These are phyloP conservation scores for Diplotaxis tenuifolia DNA, from an alignment of 345 rosid genomes.

Conservation along the genomic window DNA sequence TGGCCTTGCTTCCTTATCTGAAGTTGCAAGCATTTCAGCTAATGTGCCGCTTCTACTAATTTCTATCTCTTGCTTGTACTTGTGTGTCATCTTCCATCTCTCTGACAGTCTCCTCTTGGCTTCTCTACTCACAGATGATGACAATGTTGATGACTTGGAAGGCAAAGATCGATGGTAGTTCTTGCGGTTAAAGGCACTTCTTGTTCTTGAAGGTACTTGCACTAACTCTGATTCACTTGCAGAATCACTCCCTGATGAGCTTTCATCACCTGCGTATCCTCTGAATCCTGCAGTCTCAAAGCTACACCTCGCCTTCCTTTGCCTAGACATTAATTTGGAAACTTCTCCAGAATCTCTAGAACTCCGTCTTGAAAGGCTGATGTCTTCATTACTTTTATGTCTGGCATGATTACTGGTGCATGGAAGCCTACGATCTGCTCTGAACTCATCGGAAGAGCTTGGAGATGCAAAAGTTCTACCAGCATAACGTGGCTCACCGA, in stretches of 20 bases:
- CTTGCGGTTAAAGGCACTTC: conserved; percentile 45
- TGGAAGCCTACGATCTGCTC: conserved; percentile 49
- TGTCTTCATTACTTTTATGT: conserved; percentile 48
- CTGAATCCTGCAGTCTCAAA: conserved; percentile 49
- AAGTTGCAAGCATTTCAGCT: conserved; percentile 87
- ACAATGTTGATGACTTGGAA: conserved; percentile 48
- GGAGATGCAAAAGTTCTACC: conserved; percentile 48
- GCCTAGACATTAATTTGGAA: conserved; percentile 61
- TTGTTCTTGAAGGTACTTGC: conserved; percentile 46
- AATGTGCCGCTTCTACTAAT: conserved; percentile 66
- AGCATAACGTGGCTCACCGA: conserved; percentile 54
- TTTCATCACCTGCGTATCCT: conserved; percentile 78
- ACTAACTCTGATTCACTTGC: conserved; percentile 59
- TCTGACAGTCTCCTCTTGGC: conserved; percentile 91
- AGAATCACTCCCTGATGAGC: conserved; percentile 80
- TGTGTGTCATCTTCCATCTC: conserved; percentile 89
- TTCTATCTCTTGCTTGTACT: conserved; percentile 51
- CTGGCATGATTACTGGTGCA: conserved; percentile 40
- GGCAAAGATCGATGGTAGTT: conserved; percentile 43
- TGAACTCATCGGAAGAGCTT: conserved; percentile 49
- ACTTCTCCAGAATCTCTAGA: conserved; percentile 66
- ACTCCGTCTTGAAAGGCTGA: conserved; percentile 50
- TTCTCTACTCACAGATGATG: conserved; percentile 79
- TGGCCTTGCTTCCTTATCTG: conserved; percentile 54
- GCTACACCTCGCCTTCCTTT: conserved; percentile 51